phyloP scores from a whole-genome alignment of 1,139 yeast genomes.

The Debaryomyces subglobosus region DNA sequence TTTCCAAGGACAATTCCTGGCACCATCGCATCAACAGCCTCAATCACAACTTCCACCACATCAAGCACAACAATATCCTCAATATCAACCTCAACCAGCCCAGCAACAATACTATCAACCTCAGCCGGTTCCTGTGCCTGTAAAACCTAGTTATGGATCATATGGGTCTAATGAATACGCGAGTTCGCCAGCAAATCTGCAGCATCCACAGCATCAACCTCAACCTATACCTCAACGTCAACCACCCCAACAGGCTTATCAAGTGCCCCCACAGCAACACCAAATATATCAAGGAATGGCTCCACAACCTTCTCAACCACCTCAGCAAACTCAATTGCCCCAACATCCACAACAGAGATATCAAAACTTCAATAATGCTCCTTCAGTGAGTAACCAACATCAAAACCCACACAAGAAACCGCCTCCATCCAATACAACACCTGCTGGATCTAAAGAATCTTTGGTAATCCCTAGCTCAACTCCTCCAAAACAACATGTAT shows the following conservation, averaged over 20 bases:
- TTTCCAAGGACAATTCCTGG: conserved; percentile 20
- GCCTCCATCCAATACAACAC: conserved; percentile 15
- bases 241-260: conserved; percentile 17
- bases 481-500: conserved; percentile 11
- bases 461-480: conserved; percentile 13
- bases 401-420: conserved; percentile 20
- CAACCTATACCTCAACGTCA: conserved; percentile 14
- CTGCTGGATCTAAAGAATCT: conserved; percentile 19
- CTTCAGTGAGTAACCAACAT: conserved; percentile 12
- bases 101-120: conserved; percentile 17
- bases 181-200: conserved; percentile 10
- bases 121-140: conserved; percentile 13
- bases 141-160: conserved; percentile 9
- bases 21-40: conserved; percentile 19
- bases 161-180: conserved; percentile 5
- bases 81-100: conserved; percentile 16
- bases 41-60: conserved; percentile 16
- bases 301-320: conserved; percentile 5
- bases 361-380: conserved; percentile 6
- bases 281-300: conserved; percentile 5
- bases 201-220: conserved; percentile 16
- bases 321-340: conserved; percentile 4
- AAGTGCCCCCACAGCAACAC: conserved; percentile 9
- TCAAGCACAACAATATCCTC: conserved; percentile 22
- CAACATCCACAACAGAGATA: conserved; percentile 12